Evolutionary conservation across 2,329 filamentous ascomycete species (phyloP).

Genomic region (Paraphaeosphaeria minitans): DNA sequence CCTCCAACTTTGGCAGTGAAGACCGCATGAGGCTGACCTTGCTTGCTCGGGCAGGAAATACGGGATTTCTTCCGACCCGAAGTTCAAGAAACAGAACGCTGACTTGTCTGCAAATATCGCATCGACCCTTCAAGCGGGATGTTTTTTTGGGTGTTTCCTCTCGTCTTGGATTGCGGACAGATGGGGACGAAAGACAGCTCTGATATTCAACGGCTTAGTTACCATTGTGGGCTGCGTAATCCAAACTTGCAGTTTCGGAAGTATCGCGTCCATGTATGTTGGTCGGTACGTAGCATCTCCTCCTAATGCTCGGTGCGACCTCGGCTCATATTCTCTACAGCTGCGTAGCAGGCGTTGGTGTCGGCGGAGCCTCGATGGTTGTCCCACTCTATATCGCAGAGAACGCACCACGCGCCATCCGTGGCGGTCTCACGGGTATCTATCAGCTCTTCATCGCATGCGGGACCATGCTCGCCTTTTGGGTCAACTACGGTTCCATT

Average conservation of each 20-base stretch:
- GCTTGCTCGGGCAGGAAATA: constrained; percentile 54
- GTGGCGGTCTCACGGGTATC: constrained; percentile 64
- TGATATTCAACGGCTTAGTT: constrained; percentile 63
- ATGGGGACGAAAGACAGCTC: constrained; percentile 60
- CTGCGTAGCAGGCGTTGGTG: constrained; percentile 60
- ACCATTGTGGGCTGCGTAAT: constrained; percentile 67
- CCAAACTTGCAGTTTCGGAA: constrained; percentile 66
- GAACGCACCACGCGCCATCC: constrained; percentile 63
- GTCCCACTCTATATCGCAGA: constrained; percentile 66
- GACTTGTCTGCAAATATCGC: constrained; percentile 71
- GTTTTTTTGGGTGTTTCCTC: constrained; percentile 68
- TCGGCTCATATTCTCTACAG: constrained; percentile 30
- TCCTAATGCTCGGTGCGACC: background rate
- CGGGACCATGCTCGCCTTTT: constrained; percentile 59
- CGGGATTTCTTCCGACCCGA: constrained; percentile 47
- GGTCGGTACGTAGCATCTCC: constrained; percentile 57
- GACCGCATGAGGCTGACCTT: constrained; percentile 18
- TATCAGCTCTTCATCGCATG: constrained; percentile 64
- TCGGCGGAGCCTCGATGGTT: constrained; percentile 61
- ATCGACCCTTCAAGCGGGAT: constrained; percentile 72
- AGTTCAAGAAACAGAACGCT: constrained; percentile 51
- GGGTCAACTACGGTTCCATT: constrained; percentile 60
- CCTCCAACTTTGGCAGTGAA: background rate
- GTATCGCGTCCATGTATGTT: constrained; percentile 67
- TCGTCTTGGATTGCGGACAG: constrained; percentile 60